These are phyloP conservation scores for Tranzscheliella williamsii DNA, from an alignment of 1,284 basidiomycete species.

Conservation along the genomic window DNA sequence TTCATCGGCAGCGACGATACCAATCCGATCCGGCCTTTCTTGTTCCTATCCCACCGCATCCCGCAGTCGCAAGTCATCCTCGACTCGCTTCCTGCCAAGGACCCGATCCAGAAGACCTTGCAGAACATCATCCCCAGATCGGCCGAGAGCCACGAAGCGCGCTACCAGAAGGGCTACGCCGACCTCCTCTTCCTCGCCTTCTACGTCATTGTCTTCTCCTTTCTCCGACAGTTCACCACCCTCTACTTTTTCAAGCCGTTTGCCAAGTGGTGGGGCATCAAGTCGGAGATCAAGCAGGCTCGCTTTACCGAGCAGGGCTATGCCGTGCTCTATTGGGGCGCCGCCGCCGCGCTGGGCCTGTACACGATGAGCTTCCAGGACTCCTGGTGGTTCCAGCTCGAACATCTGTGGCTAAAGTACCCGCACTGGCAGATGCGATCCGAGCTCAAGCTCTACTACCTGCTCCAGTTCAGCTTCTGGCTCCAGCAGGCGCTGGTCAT, in stretches of 20 bases:
- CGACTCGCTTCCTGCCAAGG: constrained; percentile 28
- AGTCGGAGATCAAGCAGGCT: constrained; percentile 46
- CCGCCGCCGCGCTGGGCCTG: constrained; percentile 45
- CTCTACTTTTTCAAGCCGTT: constrained; percentile 73
- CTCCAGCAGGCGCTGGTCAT: constrained; percentile 89
- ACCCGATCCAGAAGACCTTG: constrained; percentile 10
- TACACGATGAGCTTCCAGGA: constrained; percentile 83
- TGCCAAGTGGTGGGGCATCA: constrained; percentile 64
- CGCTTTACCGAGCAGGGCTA: constrained; percentile 59
- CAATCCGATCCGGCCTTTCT: constrained; percentile 77
- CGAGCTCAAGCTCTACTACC: constrained; percentile 86
- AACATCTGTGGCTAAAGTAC: constrained; percentile 59
- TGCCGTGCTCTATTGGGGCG: constrained; percentile 56
- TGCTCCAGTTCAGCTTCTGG: constrained; percentile 81
- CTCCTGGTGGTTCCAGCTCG: constrained; percentile 77
- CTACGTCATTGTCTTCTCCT: constrained; percentile 88
- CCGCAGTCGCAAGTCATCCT: constrained; percentile 65
- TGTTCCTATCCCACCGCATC: constrained; percentile 74
- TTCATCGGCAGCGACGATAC: constrained; percentile 63
- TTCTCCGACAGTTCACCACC: constrained; percentile 79
- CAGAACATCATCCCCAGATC: constrained; percentile 30
- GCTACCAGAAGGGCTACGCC: constrained; percentile 53
- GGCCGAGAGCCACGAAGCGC: constrained; percentile 18
- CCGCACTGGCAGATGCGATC: constrained; percentile 73
- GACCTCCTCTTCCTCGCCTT: constrained; percentile 84